Evolutionary conservation across 495 filamentous ascomycete species (phyloP).

Genomic region (Parathielavia hyrcaniae): DNA sequence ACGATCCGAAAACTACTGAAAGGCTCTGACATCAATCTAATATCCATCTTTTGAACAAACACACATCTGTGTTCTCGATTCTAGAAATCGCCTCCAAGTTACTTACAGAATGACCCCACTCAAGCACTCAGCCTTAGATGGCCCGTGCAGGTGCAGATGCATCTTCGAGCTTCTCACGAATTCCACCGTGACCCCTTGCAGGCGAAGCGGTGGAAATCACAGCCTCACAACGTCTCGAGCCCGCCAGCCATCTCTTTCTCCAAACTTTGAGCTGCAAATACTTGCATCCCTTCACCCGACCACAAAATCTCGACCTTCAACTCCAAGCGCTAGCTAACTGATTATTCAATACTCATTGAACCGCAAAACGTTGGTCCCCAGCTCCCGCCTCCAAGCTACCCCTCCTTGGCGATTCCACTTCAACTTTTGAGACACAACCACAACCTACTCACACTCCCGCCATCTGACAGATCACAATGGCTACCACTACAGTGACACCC

Average conservation of each 20-base stretch:
- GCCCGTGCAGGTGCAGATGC: constrained; percentile 28
- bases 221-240: constrained; percentile 22
- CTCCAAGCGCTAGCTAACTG: neutral
- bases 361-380: constrained; percentile 6
- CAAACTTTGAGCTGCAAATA: neutral
- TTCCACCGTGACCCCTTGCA: constrained; percentile 30
- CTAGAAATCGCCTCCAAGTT: too few species aligned
- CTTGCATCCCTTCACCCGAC: neutral
- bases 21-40: too few species aligned
- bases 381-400: constrained; percentile 26
- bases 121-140: constrained; percentile 9
- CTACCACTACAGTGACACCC: constrained; percentile 26
- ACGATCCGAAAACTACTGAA: too few species aligned
- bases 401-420: constrained; percentile 16
- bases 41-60: too few species aligned
- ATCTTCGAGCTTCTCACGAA: constrained; percentile 37
- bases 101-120: too few species aligned
- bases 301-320: neutral
- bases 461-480: constrained; percentile 24
- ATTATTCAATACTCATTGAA: neutral
- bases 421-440: constrained; percentile 2
- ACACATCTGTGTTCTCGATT: too few species aligned
- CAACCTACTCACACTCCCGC: constrained; percentile 4
- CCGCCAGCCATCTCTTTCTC: constrained; percentile 4
- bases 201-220: constrained; percentile 19